Base-by-base conservation (phyloP, 2,329 filamentous ascomycete species). In the Didymella exigua region DNA sequence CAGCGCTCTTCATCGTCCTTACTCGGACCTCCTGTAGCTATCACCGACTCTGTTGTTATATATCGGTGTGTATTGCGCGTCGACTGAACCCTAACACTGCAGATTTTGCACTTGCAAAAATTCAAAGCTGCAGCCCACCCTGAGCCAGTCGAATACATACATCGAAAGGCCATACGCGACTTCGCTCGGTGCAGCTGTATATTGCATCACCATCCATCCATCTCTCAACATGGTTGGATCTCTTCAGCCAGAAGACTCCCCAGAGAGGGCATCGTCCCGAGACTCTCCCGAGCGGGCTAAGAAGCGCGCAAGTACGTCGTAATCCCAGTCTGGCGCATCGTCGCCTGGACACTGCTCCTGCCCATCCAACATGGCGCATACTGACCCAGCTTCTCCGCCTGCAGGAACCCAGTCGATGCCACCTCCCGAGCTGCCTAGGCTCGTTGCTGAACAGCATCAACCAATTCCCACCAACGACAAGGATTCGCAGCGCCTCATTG, bases 391-490 rank as follows among this genome's bases (percentile, higher is more conserved):
- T 36, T 29, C 49, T 38, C 56, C 33, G 34, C 26, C 50, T 29
- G 38, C 58, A 75, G 74, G 73, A 56, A 98, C 95, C 46, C 95
- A 98, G 77, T 98, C 95, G 51, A 89, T 96, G 57, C 95, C 95
- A 55, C 93, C 93, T 49, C 95, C 95, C 18, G 85, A 89, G 61
- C 86, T 99, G 18, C 95, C 95, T 7, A 90, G 93, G 73, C 86
- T 99, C 46, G 91, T 96, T 41, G 93, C 95, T 36, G 93, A 98
- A 77, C 93, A 98, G 75, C 89, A 95, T 72, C 83, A 86, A 11
- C 88, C 93, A 23, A 96, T 99, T 62, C 80, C 92, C 10, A 81
- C 87, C 14, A 89, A 84, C 67, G 95, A 99, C 78, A 97, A 96
- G 78, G 89, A 96, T 76, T 89, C 90, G 13, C 88, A 93, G 77